phyloP scores from a whole-genome alignment of 2,329 filamentous ascomycete species.

The Neofusicoccum cordaticola region DNA sequence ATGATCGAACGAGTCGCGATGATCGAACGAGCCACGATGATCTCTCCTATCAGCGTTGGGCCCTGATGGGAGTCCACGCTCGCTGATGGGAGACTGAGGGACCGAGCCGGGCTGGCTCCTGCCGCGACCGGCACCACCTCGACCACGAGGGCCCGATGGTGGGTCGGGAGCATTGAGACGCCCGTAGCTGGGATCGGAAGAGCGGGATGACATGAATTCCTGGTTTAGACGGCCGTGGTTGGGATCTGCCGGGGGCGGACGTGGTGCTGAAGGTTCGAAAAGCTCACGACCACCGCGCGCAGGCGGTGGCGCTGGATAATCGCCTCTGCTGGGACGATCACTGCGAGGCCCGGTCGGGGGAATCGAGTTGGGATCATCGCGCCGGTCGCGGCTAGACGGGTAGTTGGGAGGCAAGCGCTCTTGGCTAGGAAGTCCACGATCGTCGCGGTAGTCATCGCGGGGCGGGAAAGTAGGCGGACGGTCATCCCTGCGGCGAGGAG shows the following conservation, averaged over 20 bases:
- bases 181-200: constrained; percentile 49
- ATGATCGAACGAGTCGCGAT: constrained; percentile 21
- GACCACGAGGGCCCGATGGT: constrained; percentile 55
- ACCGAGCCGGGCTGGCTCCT: constrained; percentile 18
- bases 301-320: constrained; percentile 21
- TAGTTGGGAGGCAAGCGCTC: constrained; percentile 24
- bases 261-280: constrained; percentile 34
- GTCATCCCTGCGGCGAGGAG: constrained; percentile 30
- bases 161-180: constrained; percentile 47
- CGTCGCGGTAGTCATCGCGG: constrained; percentile 32
- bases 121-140: constrained; percentile 38
- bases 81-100: constrained; percentile 14
- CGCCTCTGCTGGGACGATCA: constrained; percentile 32
- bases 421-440: constrained; percentile 28
- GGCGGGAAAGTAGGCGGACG: constrained; percentile 24
- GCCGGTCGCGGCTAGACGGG: constrained; percentile 37
- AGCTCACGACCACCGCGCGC: constrained; percentile 37
- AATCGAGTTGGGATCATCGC: constrained; percentile 37
- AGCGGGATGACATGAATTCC: constrained; percentile 36
- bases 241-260: constrained; percentile 38
- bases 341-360: constrained; percentile 55
- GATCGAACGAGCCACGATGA: constrained; percentile 20
- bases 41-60: constrained; percentile 21
- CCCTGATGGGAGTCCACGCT: constrained; percentile 23
- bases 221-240: constrained; percentile 48